Base-by-base conservation (phyloP, 2,329 filamentous ascomycete genomes). In the Macrophomina phaseolina region DNA sequence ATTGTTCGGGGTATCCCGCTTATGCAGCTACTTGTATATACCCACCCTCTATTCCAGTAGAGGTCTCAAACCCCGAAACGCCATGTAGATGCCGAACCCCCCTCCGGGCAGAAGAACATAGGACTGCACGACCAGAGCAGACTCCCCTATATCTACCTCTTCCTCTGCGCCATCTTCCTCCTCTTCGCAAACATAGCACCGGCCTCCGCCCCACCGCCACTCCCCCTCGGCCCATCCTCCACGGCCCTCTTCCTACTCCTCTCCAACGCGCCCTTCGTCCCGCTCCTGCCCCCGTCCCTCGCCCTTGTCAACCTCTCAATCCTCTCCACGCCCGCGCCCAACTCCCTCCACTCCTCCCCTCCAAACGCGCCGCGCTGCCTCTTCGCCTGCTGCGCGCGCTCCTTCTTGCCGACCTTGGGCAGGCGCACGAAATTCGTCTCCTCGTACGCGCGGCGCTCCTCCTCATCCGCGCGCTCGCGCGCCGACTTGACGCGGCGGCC, bases 381-480 rank as follows among this genome's bases (percentile, higher is more conserved):
- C 3, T 77, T 82, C 36, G 82, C 81, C 76, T 86, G 88, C 82
- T 91, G 90, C 56, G 88, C 86, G 67, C 83, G 82, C 5, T 97
- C 93, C 81, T 97, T 97, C 85, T 97, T 98, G 81, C 89, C 91
- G 78, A 91, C 87, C 73, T 89, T 90, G 12, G 94, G 93, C 73
- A 99, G 82, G 71, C 95, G 91, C 16, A 92, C 88, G 74, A 97
- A 94, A 81, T 99, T 97, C 71, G 84, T 86, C 81, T 99, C 95
- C 82, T 99, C 95, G 81, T 97, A 99, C 56, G 91, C 87, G 67
- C 86, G 86, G 65, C 91, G 85, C 81, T 97, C 94, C 1, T 86
- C 86, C 77, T 98, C 94, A 48, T 88, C 87, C 69, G 88, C 88
- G 66, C 91, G 87, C 76, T 97, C 91, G 40, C 88, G 84, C 14